Percentiles rank a stretch among this genome's conserved stretches.
Evolutionary conservation across 108 stramenopile species (phyloP).

Genomic region (Cyclotella choctawhatcheeana): DNA sequence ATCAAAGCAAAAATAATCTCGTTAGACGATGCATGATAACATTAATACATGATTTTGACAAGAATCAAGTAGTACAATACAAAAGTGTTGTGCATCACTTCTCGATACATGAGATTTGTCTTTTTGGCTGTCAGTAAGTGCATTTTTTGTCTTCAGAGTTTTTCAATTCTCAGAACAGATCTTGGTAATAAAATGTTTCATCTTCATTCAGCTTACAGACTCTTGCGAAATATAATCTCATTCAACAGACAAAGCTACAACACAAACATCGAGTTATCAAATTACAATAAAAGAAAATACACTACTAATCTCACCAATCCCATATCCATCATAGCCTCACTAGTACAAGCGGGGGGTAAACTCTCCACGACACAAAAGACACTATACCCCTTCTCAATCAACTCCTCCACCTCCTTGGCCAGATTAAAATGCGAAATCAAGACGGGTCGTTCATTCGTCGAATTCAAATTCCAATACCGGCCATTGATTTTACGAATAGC

Average conservation of each 20-base stretch:
- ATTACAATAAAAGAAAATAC: neutral
- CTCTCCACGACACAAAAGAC: slow-evolving; percentile 64
- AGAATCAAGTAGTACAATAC: too few species aligned
- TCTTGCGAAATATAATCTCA: too few species aligned
- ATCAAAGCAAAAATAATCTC: too few species aligned
- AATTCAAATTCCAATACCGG: slow-evolving; percentile 87
- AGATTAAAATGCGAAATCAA: slow-evolving; percentile 79
- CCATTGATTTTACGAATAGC: slow-evolving; percentile 86
- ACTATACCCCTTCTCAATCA: slow-evolving; percentile 59
- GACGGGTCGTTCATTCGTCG: slow-evolving; percentile 69
- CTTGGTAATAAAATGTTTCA: slow-evolving; percentile 24
- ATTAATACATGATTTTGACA: too few species aligned
- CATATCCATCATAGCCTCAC: slow-evolving; percentile 48
- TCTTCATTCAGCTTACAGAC: slow-evolving; percentile 1
- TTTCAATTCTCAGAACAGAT: slow-evolving; percentile 22
- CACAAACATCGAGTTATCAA: neutral
- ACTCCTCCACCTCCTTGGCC: slow-evolving; percentile 71
- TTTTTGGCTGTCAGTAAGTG: slow-evolving; percentile 22
- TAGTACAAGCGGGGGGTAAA: slow-evolving; percentile 53
- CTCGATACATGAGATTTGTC: too few species aligned
- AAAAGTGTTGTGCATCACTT: too few species aligned
- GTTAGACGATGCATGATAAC: too few species aligned
- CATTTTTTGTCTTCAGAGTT: neutral
- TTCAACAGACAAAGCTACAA: too few species aligned
- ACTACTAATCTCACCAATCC: slow-evolving; percentile 34